Conservation (phyloP, 129 eudicot genomes). For the Silybum marianum region DNA sequence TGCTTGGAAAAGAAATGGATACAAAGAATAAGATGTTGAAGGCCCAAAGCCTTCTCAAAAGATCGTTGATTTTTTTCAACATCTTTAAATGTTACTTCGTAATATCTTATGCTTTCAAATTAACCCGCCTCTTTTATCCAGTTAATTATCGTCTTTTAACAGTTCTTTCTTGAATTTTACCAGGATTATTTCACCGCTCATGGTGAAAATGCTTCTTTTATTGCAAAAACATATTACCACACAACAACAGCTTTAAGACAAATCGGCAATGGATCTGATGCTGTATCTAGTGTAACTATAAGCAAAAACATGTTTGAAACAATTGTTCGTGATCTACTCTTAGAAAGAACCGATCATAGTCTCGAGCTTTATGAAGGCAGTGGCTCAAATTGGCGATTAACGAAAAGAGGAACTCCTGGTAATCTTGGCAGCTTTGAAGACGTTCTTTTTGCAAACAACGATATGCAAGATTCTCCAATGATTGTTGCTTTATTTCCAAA, state of each 20-base stretch:
- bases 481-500: slow-evolving; percentile 67
- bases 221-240: slow-evolving; percentile 87
- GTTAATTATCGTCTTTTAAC: not conserved
- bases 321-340: slow-evolving; percentile 77
- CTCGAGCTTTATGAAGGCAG: slow-evolving; percentile 89
- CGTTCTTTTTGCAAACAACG: slow-evolving; percentile 86
- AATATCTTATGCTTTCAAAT: not conserved
- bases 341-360: slow-evolving; percentile 94
- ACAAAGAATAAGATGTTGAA: too few relatives aligned
- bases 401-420: slow-evolving; percentile 91
- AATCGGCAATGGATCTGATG: slow-evolving; percentile 73
- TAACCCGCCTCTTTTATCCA: not conserved
- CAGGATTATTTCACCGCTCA: slow-evolving; percentile 95
- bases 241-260: slow-evolving; percentile 88
- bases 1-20: not conserved
- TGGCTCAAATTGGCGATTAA: slow-evolving; percentile 84
- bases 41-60: not conserved
- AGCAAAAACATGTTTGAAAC: slow-evolving; percentile 91
- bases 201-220: slow-evolving; percentile 85
- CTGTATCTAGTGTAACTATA: slow-evolving; percentile 82
- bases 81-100: not conserved
- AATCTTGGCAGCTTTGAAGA: slow-evolving; percentile 92
- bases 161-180: not conserved
- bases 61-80: not conserved
- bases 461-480: slow-evolving; percentile 92